Evolutionary conservation across 805 yeast species (phyloP), one percentile per base, ranked within the genome.

Genomic region (Kuraishia piskuri): DNA sequence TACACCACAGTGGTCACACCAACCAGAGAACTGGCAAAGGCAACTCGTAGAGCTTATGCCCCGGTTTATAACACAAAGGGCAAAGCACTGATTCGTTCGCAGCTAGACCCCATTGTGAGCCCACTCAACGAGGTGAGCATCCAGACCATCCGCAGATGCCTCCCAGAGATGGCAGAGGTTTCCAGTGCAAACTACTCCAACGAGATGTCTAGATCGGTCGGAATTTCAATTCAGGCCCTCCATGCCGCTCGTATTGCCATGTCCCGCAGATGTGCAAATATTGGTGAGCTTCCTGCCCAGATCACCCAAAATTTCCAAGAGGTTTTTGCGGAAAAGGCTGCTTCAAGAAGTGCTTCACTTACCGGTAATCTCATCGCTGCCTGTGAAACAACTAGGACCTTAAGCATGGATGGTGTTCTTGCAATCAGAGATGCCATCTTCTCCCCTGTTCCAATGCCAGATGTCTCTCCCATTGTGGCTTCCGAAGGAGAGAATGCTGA

Each of bases 61-160:
- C 72, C 78, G 31, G 61, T 81, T 46, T 76, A 78, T 63, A 82
- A 83, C 61, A 74, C 79, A 7, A 70, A 80, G 26, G 89, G 89
- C 22, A 81, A 80, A 61, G 86, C 88, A 46, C 63, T 83, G 51
- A 58, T 86, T 44, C 74, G 89, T 58, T 73, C 84, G n/a, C 75
- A 78, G 22, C 61, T 84, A 22, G 90, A 85, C 65, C 84, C 88
- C 3, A 37, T 84, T 12, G 70, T 86, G 49, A 73, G 71, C 40
- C 91, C 94, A 25, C 48, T 84, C 48, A 89, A 86, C 68, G 68
- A 74, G 37, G 68, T 73, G 36, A 65, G 86, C 25, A 12, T 17
- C 45, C 22, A 53, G 19, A 26, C n/a, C 22, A 20, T 50, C 19
- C 58, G 51, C 21, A 67, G 66, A 37, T 71, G 74, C 57, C 70